phyloP scores from a whole-genome alignment of 495 filamentous ascomycete species.

The Penicillium desertorum region DNA sequence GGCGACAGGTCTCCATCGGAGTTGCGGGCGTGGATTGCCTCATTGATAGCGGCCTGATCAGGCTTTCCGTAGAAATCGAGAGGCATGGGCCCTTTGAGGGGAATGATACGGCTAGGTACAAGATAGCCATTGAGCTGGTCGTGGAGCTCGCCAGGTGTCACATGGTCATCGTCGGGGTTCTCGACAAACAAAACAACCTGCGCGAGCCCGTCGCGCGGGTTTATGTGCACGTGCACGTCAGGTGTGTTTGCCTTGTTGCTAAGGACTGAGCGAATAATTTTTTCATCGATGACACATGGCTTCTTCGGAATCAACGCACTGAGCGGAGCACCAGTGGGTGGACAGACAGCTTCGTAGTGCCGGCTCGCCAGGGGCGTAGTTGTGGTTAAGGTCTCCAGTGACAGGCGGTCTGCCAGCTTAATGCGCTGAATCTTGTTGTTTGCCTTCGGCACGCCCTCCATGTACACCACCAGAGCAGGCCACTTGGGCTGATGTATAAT shows the following conservation, averaged over 20 bases:
- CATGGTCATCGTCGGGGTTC: constrained; percentile 4
- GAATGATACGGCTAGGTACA: constrained; percentile 30
- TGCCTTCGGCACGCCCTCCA: constrained; percentile 42
- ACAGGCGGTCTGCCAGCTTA: constrained; percentile 37
- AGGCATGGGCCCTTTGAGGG: constrained; percentile 29
- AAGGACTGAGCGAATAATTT: constrained; percentile 9
- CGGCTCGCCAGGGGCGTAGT: constrained; percentile 26
- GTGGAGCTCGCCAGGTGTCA: constrained; percentile 13
- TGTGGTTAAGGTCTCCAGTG: constrained; percentile 31
- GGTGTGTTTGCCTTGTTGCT: not conserved
- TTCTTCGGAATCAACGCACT: constrained; percentile 21
- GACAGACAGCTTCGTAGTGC: constrained; percentile 38
- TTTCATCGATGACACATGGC: constrained; percentile 17
- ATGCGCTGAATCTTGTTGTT: constrained; percentile 50
- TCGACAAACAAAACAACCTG: constrained; percentile 21
- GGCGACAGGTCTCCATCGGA: constrained; percentile 17
- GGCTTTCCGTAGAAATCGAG: constrained; percentile 22
- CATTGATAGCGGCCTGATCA: constrained; percentile 27
- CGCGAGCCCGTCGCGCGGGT: constrained; percentile 20
- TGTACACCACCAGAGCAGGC: constrained; percentile 43
- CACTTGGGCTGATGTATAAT: constrained; percentile 42
- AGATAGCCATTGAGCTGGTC: constrained; percentile 30
- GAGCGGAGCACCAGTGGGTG: constrained; percentile 36
- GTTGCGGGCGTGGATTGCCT: constrained; percentile 19
- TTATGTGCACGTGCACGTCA: constrained; percentile 14